phyloP scores from a whole-genome alignment of 805 yeast genomes.

The Zygoascus biomembranicola region DNA sequence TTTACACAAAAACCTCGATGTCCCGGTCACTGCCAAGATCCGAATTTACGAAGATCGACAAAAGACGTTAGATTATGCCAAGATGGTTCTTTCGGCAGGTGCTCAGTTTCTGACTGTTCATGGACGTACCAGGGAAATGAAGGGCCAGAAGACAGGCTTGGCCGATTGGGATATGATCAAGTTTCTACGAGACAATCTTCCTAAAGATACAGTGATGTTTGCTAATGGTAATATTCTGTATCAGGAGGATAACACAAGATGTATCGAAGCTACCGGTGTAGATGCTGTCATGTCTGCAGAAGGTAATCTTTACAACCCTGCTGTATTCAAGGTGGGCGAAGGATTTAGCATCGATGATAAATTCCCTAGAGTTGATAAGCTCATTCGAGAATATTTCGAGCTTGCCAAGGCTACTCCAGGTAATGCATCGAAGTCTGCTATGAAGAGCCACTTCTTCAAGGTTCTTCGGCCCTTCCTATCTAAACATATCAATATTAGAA shows the following conservation, averaged over 20 bases:
- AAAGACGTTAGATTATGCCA: conserved; percentile 79
- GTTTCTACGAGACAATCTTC: conserved; percentile 67
- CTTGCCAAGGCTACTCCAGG: conserved; percentile 57
- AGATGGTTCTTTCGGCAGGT: conserved; percentile 83
- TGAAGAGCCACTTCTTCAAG: conserved; percentile 91
- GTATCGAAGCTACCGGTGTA: conserved; percentile 53
- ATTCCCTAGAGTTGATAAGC: conserved; percentile 77
- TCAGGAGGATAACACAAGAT: conserved; percentile 70
- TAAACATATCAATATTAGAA: conserved; percentile 68
- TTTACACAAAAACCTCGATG: conserved; percentile 62
- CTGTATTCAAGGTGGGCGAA: conserved; percentile 49
- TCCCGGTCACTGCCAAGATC: conserved; percentile 94
- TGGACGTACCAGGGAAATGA: conserved; percentile 95
- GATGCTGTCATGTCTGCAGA: conserved; percentile 98
- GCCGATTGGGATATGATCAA: conserved; percentile 85
- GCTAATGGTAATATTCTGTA: conserved; percentile 94
- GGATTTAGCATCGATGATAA: conserved; percentile 42
- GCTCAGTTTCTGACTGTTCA: conserved; percentile 94
- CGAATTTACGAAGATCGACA: conserved; percentile 80
- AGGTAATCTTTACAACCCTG: conserved; percentile 90
- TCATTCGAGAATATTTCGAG: conserved; percentile 82
- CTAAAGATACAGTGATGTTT: conserved; percentile 79
- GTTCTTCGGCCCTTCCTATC: conserved; percentile 73
- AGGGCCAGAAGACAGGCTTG: conserved; percentile 91
- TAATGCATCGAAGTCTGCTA: conserved; percentile 68